Evolutionary conservation across 495 filamentous ascomycete species (phyloP), one percentile per base, ranked within the genome.

Genomic region (Hyaloscypha hepaticicola): DNA sequence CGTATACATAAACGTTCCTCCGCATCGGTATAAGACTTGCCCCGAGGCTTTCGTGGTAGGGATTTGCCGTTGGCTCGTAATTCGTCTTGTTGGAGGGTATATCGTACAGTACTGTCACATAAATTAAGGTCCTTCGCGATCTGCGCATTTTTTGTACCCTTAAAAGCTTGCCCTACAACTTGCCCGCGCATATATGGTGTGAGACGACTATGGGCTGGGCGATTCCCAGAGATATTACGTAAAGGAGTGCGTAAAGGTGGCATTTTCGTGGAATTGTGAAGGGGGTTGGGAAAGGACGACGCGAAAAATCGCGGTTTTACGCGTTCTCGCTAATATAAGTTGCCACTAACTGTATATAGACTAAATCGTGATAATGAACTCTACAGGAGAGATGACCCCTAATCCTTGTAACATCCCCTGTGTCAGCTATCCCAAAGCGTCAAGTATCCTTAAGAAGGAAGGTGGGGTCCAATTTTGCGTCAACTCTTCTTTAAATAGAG

Each of bases 231-330:
- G 19, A 28, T 51, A n/a, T n/a, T 7, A 26, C 6, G 19, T 9
- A 61, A 31, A 8, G 58, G 58, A 61, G 58, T 50, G 8, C 58
- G 58, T 51, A 27, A n/a, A 25, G 45, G 25, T 52, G 34, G 58
- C 41, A 61, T 61, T 48, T 33, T 7, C 5, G 6, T 29, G 12
- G 31, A 3, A 6, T 57, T 31, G 19, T n/a, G 55, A 7, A 57
- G 26, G 26, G 16, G 6, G 22, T 25, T 8, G 1, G 16, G n/a
- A n/a, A n/a, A n/a, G n/a, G n/a, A n/a, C n/a, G n/a, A n/a, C 48
- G 48, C 3, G 48, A 21, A 19, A 50, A 45, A 45, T 8, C 48
- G 48, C 48, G 48, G 9, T 50, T 50, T 50, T 50, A 33, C 31
- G 31, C 2, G 31, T 33, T 33, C 12, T 33, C 31, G 31, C 31